phyloP scores from a whole-genome alignment of 2,329 filamentous ascomycete species.

The Exserohilum turcica region DNA sequence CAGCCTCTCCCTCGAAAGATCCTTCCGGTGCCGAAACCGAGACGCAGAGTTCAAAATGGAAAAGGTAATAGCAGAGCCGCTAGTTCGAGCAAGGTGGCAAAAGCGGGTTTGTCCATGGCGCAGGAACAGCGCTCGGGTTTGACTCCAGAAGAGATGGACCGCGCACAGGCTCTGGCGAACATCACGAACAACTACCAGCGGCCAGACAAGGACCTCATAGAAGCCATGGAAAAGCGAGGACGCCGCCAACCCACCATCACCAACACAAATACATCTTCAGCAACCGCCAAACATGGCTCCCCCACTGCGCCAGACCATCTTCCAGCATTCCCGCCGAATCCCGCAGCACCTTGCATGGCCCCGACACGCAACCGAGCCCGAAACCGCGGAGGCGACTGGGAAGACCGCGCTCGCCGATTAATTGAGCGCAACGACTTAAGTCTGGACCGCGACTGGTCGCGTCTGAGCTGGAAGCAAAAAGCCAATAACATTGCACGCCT shows the following conservation, averaged over 20 bases:
- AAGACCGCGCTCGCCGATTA: neutral
- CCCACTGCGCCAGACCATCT: neutral
- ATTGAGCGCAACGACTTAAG: conserved; percentile 3
- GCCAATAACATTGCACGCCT: conserved; percentile 10
- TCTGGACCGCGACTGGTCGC: conserved; percentile 8
- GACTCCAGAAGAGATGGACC: neutral
- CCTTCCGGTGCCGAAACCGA: too few relatives aligned
- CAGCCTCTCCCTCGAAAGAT: neutral
- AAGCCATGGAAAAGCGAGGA: neutral
- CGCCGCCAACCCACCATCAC: neutral
- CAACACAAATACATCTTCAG: too few relatives aligned
- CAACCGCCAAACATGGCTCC: neutral
- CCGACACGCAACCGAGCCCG: neutral
- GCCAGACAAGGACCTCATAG: neutral
- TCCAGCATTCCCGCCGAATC: neutral
- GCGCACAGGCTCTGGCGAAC: conserved; percentile 4
- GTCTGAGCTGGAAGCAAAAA: conserved; percentile 17
- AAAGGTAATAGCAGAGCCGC: neutral
- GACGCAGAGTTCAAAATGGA: too few relatives aligned
- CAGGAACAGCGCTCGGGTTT: neutral
- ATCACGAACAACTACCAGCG: conserved; percentile 5
- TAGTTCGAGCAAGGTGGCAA: neutral
- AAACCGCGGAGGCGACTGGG: neutral
- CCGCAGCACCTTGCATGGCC: neutral
- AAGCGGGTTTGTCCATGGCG: too few relatives aligned